Evolutionary conservation across 768 basidiomycete genomes (phyloP).

Genomic region (Calvatia gigantea): DNA sequence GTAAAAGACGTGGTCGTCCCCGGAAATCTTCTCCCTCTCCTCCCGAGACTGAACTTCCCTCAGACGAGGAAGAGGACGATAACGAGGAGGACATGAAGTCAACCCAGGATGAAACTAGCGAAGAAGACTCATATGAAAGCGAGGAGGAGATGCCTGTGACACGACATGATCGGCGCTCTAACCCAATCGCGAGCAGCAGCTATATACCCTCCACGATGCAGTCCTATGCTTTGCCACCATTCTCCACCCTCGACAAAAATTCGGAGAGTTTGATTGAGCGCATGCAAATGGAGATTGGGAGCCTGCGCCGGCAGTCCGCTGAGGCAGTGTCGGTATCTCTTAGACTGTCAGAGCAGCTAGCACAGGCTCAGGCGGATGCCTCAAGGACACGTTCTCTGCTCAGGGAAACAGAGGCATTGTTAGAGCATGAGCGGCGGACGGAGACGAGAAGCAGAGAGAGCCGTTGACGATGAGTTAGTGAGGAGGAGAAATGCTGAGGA

Average conservation of each 20-base stretch:
- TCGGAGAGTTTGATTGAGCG: slow-evolving; percentile 50
- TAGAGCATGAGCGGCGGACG: slow-evolving; percentile 54
- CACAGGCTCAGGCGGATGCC: slow-evolving; percentile 59
- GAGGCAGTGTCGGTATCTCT: slow-evolving; percentile 65
- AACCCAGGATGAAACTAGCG: slow-evolving; percentile 28
- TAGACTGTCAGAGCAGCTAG: slow-evolving; percentile 67
- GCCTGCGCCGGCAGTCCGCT: slow-evolving; percentile 60
- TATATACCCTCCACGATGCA: slow-evolving; percentile 21
- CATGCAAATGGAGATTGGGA: slow-evolving; percentile 62
- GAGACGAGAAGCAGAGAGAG: slow-evolving; percentile 56
- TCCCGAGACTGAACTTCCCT: slow-evolving; percentile 15
- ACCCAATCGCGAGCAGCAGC: background rate
- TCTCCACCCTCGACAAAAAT: slow-evolving; percentile 32
- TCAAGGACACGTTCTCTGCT: slow-evolving; percentile 52
- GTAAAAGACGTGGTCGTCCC: slow-evolving; percentile 10
- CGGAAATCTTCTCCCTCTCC: slow-evolving; percentile 10
- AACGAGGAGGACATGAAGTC: slow-evolving; percentile 34
- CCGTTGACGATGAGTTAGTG: slow-evolving; percentile 16
- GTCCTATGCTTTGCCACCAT: slow-evolving; percentile 41
- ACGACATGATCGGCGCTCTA: background rate
- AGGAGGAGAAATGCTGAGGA: slow-evolving; percentile 27
- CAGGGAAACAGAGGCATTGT: slow-evolving; percentile 48
- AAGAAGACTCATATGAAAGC: slow-evolving; percentile 63
- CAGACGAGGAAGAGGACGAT: slow-evolving; percentile 38
- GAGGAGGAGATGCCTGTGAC: slow-evolving; percentile 55